phyloP scores from a whole-genome alignment of 2,329 filamentous ascomycete species.

The Lecanicillium sp. region DNA sequence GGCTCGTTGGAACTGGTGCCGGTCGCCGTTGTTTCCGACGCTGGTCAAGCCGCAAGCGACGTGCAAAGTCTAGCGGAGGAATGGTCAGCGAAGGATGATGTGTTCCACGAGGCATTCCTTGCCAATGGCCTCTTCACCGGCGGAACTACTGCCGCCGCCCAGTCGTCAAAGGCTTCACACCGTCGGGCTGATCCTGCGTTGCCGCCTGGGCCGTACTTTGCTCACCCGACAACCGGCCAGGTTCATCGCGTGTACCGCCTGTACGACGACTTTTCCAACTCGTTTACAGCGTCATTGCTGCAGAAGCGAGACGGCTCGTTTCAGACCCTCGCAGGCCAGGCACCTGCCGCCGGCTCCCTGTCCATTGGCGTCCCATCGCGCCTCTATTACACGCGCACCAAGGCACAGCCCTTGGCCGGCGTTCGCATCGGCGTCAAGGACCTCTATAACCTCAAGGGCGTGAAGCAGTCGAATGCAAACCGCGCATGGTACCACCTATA shows the following conservation, averaged over 20 bases:
- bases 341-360: constrained; percentile 16
- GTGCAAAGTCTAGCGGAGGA: no score
- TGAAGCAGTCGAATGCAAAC: constrained; percentile 44
- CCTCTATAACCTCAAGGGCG: constrained; percentile 43
- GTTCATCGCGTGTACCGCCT: constrained; percentile 27
- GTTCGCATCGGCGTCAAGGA: constrained; percentile 51
- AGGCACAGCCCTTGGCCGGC: constrained; percentile 50
- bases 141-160: no score
- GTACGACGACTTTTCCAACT: constrained; percentile 24
- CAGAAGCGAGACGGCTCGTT: constrained; percentile 21
- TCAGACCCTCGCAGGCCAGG: constrained; percentile 22
- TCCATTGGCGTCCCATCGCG: constrained; percentile 48
- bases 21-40: constrained; percentile 23
- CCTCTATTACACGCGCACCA: constrained; percentile 47
- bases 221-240: constrained; percentile 21
- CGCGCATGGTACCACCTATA: constrained; percentile 48
- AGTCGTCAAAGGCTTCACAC: no score
- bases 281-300: constrained; percentile 21
- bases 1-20: constrained; percentile 10
- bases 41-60: constrained; percentile 8
- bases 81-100: constrained; percentile 21
- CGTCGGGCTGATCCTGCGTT: constrained; percentile 6
- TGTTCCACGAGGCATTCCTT: constrained; percentile 14
- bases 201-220: constrained; percentile 28
- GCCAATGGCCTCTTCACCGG: no score